phyloP scores from a whole-genome alignment of 1,139 yeast genomes.

The Citeromyces hawaiiensis region DNA sequence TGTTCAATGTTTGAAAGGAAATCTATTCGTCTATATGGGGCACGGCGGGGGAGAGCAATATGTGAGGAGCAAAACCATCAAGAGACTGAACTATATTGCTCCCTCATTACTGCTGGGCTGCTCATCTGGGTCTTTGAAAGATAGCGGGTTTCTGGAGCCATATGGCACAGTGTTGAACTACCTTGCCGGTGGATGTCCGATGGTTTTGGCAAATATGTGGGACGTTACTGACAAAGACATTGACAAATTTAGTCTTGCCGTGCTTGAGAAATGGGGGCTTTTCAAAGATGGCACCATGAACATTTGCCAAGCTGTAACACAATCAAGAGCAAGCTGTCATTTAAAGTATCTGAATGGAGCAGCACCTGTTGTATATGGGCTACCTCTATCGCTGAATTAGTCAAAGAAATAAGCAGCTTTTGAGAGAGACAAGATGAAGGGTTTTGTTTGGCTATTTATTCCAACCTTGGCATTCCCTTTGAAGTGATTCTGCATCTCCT shows the following conservation, averaged over 20 bases:
- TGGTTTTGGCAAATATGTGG: slow-evolving; percentile 84
- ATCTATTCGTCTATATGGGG: slow-evolving; percentile 71
- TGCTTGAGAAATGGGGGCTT: slow-evolving; percentile 55
- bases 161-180: slow-evolving; percentile 70
- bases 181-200: slow-evolving; percentile 68
- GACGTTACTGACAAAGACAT: slow-evolving; percentile 95
- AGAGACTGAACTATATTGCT: slow-evolving; percentile 31
- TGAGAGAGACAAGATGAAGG: background rate
- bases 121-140: slow-evolving; percentile 64
- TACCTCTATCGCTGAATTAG: slow-evolving; percentile 30
- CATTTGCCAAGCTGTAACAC: slow-evolving; percentile 37
- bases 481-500: background rate
- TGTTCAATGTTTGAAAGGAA: slow-evolving; percentile 21
- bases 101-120: slow-evolving; percentile 83
- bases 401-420: slow-evolving; percentile 1
- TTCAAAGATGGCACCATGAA: slow-evolving; percentile 11
- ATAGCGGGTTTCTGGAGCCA: slow-evolving; percentile 50
- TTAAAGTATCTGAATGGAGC: slow-evolving; percentile 64
- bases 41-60: slow-evolving; percentile 95
- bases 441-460: background rate
- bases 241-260: slow-evolving; percentile 54
- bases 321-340: slow-evolving; percentile 51
- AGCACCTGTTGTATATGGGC: slow-evolving; percentile 69
- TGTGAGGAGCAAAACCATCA: slow-evolving; percentile 36
- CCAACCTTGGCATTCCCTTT: background rate